Evolutionary conservation across 2,329 filamentous ascomycete genomes (phyloP), one percentile per base, ranked within the genome.

Genomic region (Periconia macrospinosa): DNA sequence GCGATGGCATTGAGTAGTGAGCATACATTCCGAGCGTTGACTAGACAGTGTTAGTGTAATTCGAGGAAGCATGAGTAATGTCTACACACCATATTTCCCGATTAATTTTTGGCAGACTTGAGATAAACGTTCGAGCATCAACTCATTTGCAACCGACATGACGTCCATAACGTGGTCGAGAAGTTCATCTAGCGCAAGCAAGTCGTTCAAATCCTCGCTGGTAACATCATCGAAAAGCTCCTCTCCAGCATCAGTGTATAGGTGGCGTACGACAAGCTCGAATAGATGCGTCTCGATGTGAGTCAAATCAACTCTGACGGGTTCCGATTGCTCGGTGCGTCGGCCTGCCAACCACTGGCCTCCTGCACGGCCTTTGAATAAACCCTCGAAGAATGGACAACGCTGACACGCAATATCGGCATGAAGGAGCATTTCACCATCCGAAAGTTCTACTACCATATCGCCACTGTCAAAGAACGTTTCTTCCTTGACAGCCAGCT

Each of bases 91-190:
- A 74, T 94, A 95, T 47, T 84, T 85, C 35, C 92, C 92, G 54
- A 97, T 83, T 19, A 92, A 77, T 54, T 84, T 86, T 70, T 99
- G 94, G 71, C 94, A 97, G 27, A 95, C 86, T 70, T 96, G 90
- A 6, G 91, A 91, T 6, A 99, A 78, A 7, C 92, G 84, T 69
- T 97, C 92, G 45, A 99, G 82, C 92, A 99, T 97, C 53, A 99
- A 78, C 73, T 99, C 93, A 68, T 99, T 94, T 13, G 92, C 91
- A 49, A 91, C 88, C 52, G 86, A 86, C 83, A 97, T 88, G 43
- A 97, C 90, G 63, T 96, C 92, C 76, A 97, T 83, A 9, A 97
- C 82, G n/a, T 94, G 79, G 63, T 97, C 92, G 5, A 92, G 85
- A 58, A 96, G 92, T 44, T 92, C 88, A 60, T 97, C 92, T 6